Evolutionary conservation across 371 early-diverging fungal genomes (phyloP), one percentile per base, ranked within the genome.

Genomic region (Syncephalastrum contaminatum): DNA sequence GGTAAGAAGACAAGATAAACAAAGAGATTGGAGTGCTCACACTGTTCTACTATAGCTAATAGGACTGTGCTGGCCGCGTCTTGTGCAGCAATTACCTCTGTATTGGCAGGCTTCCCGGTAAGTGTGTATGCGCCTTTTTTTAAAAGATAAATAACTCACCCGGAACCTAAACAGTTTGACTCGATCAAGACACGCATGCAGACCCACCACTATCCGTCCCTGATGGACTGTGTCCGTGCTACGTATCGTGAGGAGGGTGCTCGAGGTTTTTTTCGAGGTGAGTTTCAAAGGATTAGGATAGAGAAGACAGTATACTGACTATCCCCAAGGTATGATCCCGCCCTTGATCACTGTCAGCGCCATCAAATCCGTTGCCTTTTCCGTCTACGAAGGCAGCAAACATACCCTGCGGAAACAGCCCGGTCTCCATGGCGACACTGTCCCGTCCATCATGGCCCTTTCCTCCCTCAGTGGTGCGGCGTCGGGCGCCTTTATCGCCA

Each of bases 151-250:
- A 30, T 30, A 8, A 48, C 51, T 6, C 58, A 18, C 45, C 42
- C 48, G 27, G 43, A 16, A 51, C 55, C 2, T 24, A 51, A 19
- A 5, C 51, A 84, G 80, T 90, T 91, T 69, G 91, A 91, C 62
- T 88, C 88, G 14, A 70, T 91, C 25, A 91, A 91, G 65, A 90
- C 90, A 19, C 70, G 92, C 48, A 89, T 90, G 89, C 92, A 92
- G 68, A 88, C 90, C 2, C 82, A 86, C 53, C 71, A 85, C 27
- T 92, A 88, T 60, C 65, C 67, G 24, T 85, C 87, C 12, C 75
- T 92, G 42, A 59, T 77, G 58, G 80, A 70, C 12, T 92, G 92
- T 59, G 83, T 87, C 20, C 72, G 70, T 42, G 60, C 64, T n/a
- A 90, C 90, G 0, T 84, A 86, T 60, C 67, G 67, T 4, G 84